Evolutionary conservation across 176 grass and related monocot species (phyloP), one percentile per base, ranked within the genome.

Genomic region (Cocos nucifera): DNA sequence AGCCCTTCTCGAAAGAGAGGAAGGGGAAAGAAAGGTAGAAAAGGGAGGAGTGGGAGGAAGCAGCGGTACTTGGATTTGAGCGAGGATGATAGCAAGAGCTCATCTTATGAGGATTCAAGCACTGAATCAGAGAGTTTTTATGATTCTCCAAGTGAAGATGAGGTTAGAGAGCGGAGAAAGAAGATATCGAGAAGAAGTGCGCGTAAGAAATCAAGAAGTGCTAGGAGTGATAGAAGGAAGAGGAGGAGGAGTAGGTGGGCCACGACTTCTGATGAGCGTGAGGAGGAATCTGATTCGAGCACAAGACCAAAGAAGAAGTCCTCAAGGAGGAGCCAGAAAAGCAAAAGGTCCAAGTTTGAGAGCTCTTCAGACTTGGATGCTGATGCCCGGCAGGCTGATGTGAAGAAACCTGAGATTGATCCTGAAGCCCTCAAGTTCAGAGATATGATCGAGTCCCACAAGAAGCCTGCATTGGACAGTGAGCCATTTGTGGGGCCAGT

Each of bases 401-500:
- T 59, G 51, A 76, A 30, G 70, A 48, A 32, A 29, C 76, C 64
- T 1, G 87, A 83, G 57, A 75, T 82, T 68, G 88, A 93, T 67
- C 94, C 77, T 4, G 94, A 98, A 57, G 87, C 88, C 0, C 81
- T 98, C 19, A 89, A 78, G 56, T 92, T 98, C 61, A 92, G 89
- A 59, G 87, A 98, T 66, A 80, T 92, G 54, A 72, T 89, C 5
- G 94, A 98, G 57, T 73, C 88, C 17, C 93, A 98, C 69, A 98
- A 92, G 81, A 98, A 92, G 57, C 78, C 82, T 73, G 25, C 74
- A 21, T 30, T 92, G 22, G 93, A 98, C 22, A 85, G 80, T 16
- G 93, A 98, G 64, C 83, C 78, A 55, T 63, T 84, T 3, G 82
- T 98, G 53, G 94, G 88, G 26, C 87, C 88, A 16, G 78, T 77